Evolutionary conservation across 1,139 yeast genomes (phyloP).

Genomic region (Candida glucosophila): DNA sequence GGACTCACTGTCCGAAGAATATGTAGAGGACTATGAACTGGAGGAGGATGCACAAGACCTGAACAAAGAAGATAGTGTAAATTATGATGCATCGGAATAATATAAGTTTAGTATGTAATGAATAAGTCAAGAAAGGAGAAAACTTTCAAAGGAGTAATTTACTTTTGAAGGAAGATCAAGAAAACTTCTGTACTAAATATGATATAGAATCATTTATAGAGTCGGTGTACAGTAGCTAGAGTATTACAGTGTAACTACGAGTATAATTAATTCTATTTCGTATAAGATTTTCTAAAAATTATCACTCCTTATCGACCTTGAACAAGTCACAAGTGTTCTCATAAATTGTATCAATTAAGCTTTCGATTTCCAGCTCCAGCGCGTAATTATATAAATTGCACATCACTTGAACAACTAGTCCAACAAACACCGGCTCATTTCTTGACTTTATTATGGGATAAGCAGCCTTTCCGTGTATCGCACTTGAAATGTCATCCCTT

Average conservation of each 20-base stretch:
- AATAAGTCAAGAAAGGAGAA: no score
- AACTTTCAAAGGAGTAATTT: no score
- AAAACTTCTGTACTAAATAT: no score
- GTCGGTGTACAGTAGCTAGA: no score
- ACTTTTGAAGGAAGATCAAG: no score
- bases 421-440: slow-evolving; percentile 85
- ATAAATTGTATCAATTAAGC: slow-evolving; percentile 56
- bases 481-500: slow-evolving; percentile 2
- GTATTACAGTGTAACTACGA: no score
- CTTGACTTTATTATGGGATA: slow-evolving; percentile 68
- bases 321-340: slow-evolving; percentile 55
- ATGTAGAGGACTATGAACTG: slow-evolving; percentile 5
- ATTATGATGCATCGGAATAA: slow-evolving; percentile 9
- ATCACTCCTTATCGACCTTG: no score
- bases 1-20: slow-evolving; percentile 9
- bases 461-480: slow-evolving; percentile 22
- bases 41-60: slow-evolving; percentile 3
- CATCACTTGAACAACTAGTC: slow-evolving; percentile 72
- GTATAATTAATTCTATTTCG: no score
- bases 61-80: slow-evolving; percentile 8
- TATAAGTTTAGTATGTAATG: no score
- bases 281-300: no score
- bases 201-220: no score
- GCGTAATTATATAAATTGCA: slow-evolving; percentile 39
- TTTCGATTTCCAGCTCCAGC: slow-evolving; percentile 38